phyloP scores from a whole-genome alignment of 164 flowering plant genomes.

The Dillenia suffruticosa region DNA sequence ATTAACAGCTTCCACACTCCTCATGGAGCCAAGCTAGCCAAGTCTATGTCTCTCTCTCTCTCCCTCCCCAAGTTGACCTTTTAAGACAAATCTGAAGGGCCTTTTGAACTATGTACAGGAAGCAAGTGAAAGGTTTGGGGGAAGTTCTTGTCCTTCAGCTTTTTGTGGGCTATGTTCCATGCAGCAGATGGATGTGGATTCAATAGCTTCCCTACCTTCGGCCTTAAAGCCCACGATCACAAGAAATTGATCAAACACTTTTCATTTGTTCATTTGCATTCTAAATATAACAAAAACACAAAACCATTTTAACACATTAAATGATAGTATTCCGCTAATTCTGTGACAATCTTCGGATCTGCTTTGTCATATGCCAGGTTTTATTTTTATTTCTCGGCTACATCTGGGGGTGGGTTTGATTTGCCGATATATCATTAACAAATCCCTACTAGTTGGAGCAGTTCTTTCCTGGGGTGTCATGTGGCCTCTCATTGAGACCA shows the following conservation, averaged over 20 bases:
- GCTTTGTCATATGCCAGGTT: slow-evolving; percentile 17
- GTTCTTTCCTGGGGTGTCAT: slow-evolving; percentile 46
- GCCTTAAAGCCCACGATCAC: slow-evolving; percentile 30
- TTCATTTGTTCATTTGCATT: too few relatives aligned
- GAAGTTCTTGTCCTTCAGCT: slow-evolving; percentile 31
- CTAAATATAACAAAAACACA: too few relatives aligned
- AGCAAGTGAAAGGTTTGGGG: slow-evolving; percentile 29
- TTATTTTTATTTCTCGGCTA: slow-evolving; percentile 48
- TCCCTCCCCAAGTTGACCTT: too few relatives aligned
- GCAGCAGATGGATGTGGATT: slow-evolving; percentile 40
- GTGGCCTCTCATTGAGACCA: slow-evolving; percentile 39
- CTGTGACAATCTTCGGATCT: too few relatives aligned
- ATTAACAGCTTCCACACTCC: slow-evolving; percentile 59
- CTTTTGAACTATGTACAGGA: slow-evolving; percentile 16
- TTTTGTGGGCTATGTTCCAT: slow-evolving; percentile 28
- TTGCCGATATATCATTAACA: slow-evolving; percentile 41
- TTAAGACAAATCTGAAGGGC: too few relatives aligned
- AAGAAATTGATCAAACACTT: slow-evolving; percentile 8
- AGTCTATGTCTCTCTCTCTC: slow-evolving; percentile 12
- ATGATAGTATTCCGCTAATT: too few relatives aligned
- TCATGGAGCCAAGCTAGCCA: slow-evolving; percentile 39
- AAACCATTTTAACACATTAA: too few relatives aligned
- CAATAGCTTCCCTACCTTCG: slow-evolving; percentile 35
- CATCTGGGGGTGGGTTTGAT: slow-evolving; percentile 56
- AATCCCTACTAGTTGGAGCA: slow-evolving; percentile 39